Base-by-base conservation (phyloP, 1,284 basidiomycete species). In the Heterobasidion annosum region DNA sequence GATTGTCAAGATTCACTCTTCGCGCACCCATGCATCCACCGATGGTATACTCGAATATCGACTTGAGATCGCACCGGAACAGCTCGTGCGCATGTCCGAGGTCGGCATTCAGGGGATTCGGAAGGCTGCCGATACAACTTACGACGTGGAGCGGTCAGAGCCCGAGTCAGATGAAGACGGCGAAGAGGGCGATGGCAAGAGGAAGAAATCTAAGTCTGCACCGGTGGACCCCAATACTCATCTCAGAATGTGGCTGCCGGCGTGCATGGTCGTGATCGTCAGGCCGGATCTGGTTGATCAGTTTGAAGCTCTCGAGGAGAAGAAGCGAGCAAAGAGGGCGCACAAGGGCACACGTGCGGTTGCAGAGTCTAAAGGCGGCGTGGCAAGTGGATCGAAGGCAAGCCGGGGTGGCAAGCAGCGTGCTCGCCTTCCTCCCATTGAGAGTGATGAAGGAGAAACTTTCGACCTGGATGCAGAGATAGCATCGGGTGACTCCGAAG, bases 241-340 rank as follows among this genome's bases (percentile, higher is more conserved):
- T 59, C 61, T 88, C 59, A 73, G 86, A 33, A 62, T 92, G 35
- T 89, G 87, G 87, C 74, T 90, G 72, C 86, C 89, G 0, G 87
- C 85, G 13, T 82, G 78, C 56, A 85, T 93, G 74, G 77, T 93
- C 8, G 69, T 72, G 15, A 67, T 82, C 50, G 88, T 81, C 4
- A 81, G 82, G 54, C 84, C 86, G 4, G 68, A 70, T 6, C 65
- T 91, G 33, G 83, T 83, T 8, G 71, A 78, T 49, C 76, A 78
- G 18, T 89, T 76, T 55, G 79, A 87, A 60, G 78, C 75, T 32
- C 67, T 66, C 18, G 68, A 72, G 63, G 74, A 72, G 59, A 72
- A 68, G 62, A 83, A 82, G 58, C 68, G 65, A 25, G 71, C 70
- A 56, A 79, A 78, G 68, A 81, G 78, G 63, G 67, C 67, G 8